Conservation (phyloP, 768 basidiomycete genomes). For the Tylopilus felleus region DNA sequence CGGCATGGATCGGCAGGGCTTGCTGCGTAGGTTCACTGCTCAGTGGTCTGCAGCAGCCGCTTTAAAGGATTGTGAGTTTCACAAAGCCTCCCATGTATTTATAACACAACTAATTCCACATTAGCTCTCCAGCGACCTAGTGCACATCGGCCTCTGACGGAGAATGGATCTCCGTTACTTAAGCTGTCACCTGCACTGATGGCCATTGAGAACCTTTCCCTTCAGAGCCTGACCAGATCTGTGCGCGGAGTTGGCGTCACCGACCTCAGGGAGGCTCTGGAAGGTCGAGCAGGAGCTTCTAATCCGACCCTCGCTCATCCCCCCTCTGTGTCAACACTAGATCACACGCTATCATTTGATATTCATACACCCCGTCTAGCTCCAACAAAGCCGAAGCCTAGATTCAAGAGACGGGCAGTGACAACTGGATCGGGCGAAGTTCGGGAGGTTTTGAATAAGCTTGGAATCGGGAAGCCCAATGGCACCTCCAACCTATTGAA, state of each 20-base stretch:
- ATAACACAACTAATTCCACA: slow-evolving; percentile 5
- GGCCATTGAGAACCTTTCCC: slow-evolving; percentile 87
- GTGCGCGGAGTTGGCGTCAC: slow-evolving; percentile 81
- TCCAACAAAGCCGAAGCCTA: slow-evolving; percentile 52
- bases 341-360: slow-evolving; percentile 54
- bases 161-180: slow-evolving; percentile 70
- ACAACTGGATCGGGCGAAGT: slow-evolving; percentile 66
- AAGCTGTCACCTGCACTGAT: slow-evolving; percentile 84
- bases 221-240: slow-evolving; percentile 79
- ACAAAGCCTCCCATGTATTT: slow-evolving; percentile 9
- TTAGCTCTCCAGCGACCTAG: slow-evolving; percentile 55
- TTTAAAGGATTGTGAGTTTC: slow-evolving; percentile 65
- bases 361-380: slow-evolving; percentile 40
- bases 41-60: slow-evolving; percentile 77
- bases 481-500: slow-evolving; percentile 60
- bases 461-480: slow-evolving; percentile 77
- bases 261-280: slow-evolving; percentile 84
- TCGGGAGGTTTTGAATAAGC: slow-evolving; percentile 72
- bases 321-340: slow-evolving; percentile 74
- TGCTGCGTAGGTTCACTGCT: slow-evolving; percentile 51
- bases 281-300: slow-evolving; percentile 80
- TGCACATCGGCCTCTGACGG: slow-evolving; percentile 59
- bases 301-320: slow-evolving; percentile 67
- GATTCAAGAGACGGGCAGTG: slow-evolving; percentile 49
- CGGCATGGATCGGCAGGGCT: slow-evolving; percentile 53